phyloP scores from a whole-genome alignment of 768 basidiomycete genomes.

The Trametes cingulata region DNA sequence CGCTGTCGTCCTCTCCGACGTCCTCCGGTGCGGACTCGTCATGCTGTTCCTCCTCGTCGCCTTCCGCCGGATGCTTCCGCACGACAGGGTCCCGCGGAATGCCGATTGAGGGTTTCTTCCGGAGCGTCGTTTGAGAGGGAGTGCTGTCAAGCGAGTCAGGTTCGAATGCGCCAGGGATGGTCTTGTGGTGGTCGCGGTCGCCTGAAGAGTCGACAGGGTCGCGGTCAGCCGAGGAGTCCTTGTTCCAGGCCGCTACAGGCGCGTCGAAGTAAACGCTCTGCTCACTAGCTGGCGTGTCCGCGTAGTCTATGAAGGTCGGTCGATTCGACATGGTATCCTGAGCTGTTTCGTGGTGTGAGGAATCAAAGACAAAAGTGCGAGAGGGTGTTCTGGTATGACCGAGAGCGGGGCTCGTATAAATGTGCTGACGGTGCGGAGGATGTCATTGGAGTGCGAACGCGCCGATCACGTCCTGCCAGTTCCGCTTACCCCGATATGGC shows the following conservation, averaged over 20 bases:
- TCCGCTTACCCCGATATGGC: constrained; percentile 5
- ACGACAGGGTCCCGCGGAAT: constrained; percentile 13
- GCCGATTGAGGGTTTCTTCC: constrained; percentile 8
- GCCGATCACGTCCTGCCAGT: constrained; percentile 3
- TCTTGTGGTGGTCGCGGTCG: background rate
- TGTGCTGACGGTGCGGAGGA: background rate
- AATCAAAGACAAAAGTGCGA: no score
- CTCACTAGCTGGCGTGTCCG: constrained; percentile 35
- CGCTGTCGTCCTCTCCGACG: background rate
- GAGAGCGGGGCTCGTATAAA: constrained; percentile 1
- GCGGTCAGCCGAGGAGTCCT: constrained; percentile 11
- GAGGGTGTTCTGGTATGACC: background rate
- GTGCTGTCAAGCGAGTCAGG: background rate
- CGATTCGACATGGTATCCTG: constrained; percentile 4
- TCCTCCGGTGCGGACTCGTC: background rate
- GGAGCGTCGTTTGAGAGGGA: background rate
- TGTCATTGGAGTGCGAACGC: constrained; percentile 19
- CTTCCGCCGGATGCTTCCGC: constrained; percentile 3
- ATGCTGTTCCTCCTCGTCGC: constrained; percentile 5
- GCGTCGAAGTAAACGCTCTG: constrained; percentile 49
- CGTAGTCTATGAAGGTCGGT: constrained; percentile 20
- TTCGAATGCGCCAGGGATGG: background rate
- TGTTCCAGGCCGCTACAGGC: constrained; percentile 34
- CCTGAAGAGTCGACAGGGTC: background rate
- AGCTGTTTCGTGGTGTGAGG: no score